Conservation (phyloP, 2,329 filamentous ascomycete genomes). For the Claviceps humidiphila region DNA sequence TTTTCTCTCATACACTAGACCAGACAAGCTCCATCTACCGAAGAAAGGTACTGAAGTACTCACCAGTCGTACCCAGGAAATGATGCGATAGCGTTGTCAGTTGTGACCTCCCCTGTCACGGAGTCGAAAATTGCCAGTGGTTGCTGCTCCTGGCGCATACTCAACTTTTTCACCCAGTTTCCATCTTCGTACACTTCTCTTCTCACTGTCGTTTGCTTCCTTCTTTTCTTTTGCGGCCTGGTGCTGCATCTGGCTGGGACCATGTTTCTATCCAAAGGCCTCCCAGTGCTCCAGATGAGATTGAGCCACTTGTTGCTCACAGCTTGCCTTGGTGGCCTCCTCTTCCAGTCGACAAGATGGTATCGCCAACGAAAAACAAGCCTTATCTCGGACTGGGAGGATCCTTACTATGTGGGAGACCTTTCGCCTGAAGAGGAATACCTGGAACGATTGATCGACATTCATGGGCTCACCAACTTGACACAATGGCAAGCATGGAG, state of each 20-base stretch:
- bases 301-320: slow-evolving; percentile 12
- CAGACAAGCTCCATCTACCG: neutral
- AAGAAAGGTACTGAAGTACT: neutral
- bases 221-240: slow-evolving; percentile 2
- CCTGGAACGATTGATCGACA: slow-evolving; percentile 15
- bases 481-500: slow-evolving; percentile 22
- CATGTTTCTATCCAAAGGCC: slow-evolving; percentile 16
- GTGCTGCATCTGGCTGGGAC: slow-evolving; percentile 6
- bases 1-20: neutral
- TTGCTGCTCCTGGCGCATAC: neutral
- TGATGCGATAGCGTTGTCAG: neutral
- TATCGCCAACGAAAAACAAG: slow-evolving; percentile 5
- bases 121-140: neutral
- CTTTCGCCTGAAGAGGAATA: slow-evolving; percentile 20
- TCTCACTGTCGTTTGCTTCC: neutral
- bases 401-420: slow-evolving; percentile 7
- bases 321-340: slow-evolving; percentile 14
- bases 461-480: slow-evolving; percentile 17
- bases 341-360: slow-evolving; percentile 11
- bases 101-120: neutral
- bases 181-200: neutral
- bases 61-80: neutral
- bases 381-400: slow-evolving; percentile 6
- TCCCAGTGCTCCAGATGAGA: slow-evolving; percentile 12
- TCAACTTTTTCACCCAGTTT: neutral